Percentiles rank a stretch among this genome's conserved stretches.
Evolutionary conservation across 176 grass and related monocot genomes (phyloP).

Genomic region (Poa pratensis): DNA sequence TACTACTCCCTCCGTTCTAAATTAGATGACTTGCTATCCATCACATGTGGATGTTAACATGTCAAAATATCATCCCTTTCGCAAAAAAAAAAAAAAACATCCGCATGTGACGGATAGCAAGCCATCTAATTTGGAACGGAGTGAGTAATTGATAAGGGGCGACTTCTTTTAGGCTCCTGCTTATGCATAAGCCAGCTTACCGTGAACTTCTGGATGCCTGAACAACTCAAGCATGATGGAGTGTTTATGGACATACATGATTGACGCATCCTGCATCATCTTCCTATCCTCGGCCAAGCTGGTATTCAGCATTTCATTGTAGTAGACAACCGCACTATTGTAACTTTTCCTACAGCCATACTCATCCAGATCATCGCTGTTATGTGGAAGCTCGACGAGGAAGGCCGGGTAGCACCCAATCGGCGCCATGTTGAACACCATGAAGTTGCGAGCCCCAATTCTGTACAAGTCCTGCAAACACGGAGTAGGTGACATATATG

Average conservation of each 20-base stretch:
- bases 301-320: constrained; percentile 59
- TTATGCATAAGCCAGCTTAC: too few species aligned
- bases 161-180: too few species aligned
- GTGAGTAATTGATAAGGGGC: too few species aligned
- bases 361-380: constrained; percentile 45
- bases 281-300: constrained; percentile 40
- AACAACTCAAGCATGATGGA: constrained; percentile 57
- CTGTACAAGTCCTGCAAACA: constrained; percentile 58
- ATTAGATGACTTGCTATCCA: too few species aligned
- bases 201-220: constrained; percentile 50
- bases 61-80: too few species aligned
- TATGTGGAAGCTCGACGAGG: constrained; percentile 46
- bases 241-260: constrained; percentile 61
- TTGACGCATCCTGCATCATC: constrained; percentile 38
- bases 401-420: constrained; percentile 78
- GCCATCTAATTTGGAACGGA: too few species aligned
- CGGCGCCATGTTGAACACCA: constrained; percentile 73
- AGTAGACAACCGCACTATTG: constrained; percentile 54
- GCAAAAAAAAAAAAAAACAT: too few species aligned
- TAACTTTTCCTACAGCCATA: constrained; percentile 68
- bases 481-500: background rate
- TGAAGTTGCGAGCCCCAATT: constrained; percentile 58
- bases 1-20: too few species aligned
- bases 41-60: too few species aligned
- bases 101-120: too few species aligned